Evolutionary conservation across 1,139 yeast species (phyloP).

Genomic region (Pneumocystis jirovecii): DNA sequence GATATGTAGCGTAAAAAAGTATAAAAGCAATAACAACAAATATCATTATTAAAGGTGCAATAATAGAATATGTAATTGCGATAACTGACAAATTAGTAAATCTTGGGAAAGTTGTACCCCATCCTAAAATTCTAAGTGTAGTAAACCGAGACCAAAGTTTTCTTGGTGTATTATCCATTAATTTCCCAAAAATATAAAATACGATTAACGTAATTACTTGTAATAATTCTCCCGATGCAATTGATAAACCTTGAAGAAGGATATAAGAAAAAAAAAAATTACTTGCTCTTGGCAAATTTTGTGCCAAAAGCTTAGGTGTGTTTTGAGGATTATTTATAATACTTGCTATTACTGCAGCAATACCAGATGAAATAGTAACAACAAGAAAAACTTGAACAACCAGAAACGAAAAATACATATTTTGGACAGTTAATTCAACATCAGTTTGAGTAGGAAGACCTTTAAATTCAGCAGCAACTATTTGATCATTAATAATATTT

Average conservation of each 20-base stretch:
- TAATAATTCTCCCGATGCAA: conserved; percentile 64
- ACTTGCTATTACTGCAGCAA: conserved; percentile 57
- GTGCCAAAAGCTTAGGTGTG: conserved; percentile 51
- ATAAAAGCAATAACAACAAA: conserved; percentile 58
- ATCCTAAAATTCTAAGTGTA: conserved; percentile 45
- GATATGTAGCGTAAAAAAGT: conserved; percentile 60
- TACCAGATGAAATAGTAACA: conserved; percentile 67
- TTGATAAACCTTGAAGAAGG: conserved; percentile 72
- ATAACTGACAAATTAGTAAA: conserved; percentile 40
- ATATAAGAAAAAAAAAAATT: conserved; percentile 58
- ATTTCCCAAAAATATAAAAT: conserved; percentile 49
- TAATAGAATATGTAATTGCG: conserved; percentile 53
- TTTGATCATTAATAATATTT: not conserved
- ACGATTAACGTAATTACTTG: conserved; percentile 62
- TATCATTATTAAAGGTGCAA: conserved; percentile 60
- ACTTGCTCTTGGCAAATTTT: conserved; percentile 73
- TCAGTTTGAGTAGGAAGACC: conserved; percentile 61
- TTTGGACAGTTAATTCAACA: conserved; percentile 68
- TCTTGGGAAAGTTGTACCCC: conserved; percentile 84
- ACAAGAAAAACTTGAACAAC: conserved; percentile 74
- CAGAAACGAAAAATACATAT: conserved; percentile 78
- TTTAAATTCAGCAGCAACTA: conserved; percentile 24
- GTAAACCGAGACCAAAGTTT: conserved; percentile 68
- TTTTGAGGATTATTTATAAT: conserved; percentile 48
- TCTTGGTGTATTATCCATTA: conserved; percentile 71